phyloP scores from a whole-genome alignment of 108 stramenopile species.

The Pseudonitzschia multistriata region DNA sequence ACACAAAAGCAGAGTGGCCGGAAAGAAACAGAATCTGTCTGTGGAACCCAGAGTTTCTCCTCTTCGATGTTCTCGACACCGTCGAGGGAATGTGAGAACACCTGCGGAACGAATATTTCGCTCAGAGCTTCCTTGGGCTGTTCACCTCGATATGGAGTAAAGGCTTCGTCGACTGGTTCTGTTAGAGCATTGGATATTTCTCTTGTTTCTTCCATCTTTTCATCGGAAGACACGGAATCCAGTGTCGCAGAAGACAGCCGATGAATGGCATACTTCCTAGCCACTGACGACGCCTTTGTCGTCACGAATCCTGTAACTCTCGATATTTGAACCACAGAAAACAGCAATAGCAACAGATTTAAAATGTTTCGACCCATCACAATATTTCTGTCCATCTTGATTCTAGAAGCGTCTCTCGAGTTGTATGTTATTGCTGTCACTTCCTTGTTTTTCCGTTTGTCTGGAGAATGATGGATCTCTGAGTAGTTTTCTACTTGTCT shows the following conservation, averaged over 20 bases:
- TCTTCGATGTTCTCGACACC: slow-evolving; percentile 29
- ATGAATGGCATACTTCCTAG: not conserved
- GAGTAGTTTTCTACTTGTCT: too few relatives aligned
- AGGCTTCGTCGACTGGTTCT: slow-evolving; percentile 41
- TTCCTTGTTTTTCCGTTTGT: not conserved
- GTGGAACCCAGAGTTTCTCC: slow-evolving; percentile 73
- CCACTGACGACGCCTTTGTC: not conserved
- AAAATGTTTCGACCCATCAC: not conserved
- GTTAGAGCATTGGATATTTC: not conserved
- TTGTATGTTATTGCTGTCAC: not conserved
- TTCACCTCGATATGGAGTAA: slow-evolving; percentile 34
- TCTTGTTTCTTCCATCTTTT: not conserved
- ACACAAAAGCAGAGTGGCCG: slow-evolving; percentile 75
- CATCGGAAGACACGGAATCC: not conserved
- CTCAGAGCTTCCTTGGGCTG: slow-evolving; percentile 59
- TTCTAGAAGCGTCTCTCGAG: not conserved
- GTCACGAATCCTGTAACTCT: not conserved
- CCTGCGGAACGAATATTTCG: slow-evolving; percentile 69
- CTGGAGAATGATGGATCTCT: too few relatives aligned
- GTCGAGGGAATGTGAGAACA: slow-evolving; percentile 27
- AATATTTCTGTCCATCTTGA: not conserved
- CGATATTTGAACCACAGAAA: not conserved
- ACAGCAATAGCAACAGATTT: not conserved
- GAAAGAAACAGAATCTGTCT: slow-evolving; percentile 71
- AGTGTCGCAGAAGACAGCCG: not conserved